These are phyloP conservation scores for Aspergillus carlsbadensis DNA, from an alignment of 495 filamentous ascomycete species.

Conservation along the genomic window DNA sequence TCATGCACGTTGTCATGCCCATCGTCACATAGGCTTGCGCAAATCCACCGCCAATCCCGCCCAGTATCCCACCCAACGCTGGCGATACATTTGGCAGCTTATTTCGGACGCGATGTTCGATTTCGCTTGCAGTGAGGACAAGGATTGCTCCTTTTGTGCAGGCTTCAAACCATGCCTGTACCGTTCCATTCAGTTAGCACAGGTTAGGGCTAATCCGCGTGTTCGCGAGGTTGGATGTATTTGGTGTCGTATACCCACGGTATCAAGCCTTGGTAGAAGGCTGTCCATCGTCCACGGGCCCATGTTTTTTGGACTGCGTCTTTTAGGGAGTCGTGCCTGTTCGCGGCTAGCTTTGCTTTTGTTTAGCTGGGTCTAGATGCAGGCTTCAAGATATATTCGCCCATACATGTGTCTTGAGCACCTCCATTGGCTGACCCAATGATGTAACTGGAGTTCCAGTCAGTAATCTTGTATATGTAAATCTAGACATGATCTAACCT, in stretches of 20 bases:
- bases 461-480: no score
- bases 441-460: no score
- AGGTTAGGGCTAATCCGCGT: no score
- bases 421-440: conserved; percentile 96
- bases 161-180: conserved; percentile 99
- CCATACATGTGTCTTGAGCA: conserved; percentile 98
- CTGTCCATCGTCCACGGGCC: conserved; percentile 3
- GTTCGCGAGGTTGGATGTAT: no score
- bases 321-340: conserved; percentile 93
- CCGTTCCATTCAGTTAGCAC: no score
- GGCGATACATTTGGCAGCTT: conserved; percentile 73
- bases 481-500: no score
- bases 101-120: conserved; percentile 92
- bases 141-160: conserved; percentile 99
- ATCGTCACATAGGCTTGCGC: conserved; percentile 99
- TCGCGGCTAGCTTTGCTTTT: conserved; percentile 85
- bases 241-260: no score
- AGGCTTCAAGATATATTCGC: conserved; percentile 92
- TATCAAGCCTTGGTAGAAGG: conserved; percentile 99
- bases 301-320: conserved; percentile 37
- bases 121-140: conserved; percentile 97
- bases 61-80: conserved; percentile 82
- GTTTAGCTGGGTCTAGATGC: conserved; percentile 74
- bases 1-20: conserved; percentile 99
- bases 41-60: conserved; percentile 91